Conservation (phyloP, 495 filamentous ascomycete species). For the Trypethelium eluteriae region DNA sequence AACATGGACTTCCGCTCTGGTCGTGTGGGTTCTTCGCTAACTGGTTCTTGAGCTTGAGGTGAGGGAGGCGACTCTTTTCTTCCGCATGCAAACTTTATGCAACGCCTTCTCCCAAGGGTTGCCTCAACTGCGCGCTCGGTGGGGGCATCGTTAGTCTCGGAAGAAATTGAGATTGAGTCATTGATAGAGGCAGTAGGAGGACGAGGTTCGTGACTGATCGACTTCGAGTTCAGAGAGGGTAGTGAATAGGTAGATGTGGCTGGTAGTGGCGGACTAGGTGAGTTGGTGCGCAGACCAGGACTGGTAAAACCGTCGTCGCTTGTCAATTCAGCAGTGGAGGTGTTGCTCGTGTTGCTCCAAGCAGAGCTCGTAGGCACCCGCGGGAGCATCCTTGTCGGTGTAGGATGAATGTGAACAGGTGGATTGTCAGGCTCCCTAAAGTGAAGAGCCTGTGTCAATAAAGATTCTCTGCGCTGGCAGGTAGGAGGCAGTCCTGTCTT, state of each 20-base stretch:
- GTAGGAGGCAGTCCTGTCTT: neutral
- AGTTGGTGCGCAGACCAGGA: slow-evolving; percentile 68
- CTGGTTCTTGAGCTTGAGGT: slow-evolving; percentile 23
- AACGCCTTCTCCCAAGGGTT: slow-evolving; percentile 63
- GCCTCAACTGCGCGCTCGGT: slow-evolving; percentile 35
- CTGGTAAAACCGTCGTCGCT: slow-evolving; percentile 91
- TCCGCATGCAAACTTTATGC: slow-evolving; percentile 86
- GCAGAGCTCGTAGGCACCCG: slow-evolving; percentile 54
- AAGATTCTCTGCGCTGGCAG: slow-evolving; percentile 21
- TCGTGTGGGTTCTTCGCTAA: slow-evolving; percentile 38
- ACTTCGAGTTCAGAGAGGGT: slow-evolving; percentile 30
- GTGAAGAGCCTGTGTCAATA: slow-evolving; percentile 27
- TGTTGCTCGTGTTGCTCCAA: slow-evolving; percentile 65
- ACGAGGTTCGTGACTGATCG: slow-evolving; percentile 25
- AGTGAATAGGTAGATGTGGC: slow-evolving; percentile 28
- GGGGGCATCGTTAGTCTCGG: slow-evolving; percentile 14
- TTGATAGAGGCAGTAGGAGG: slow-evolving; percentile 28
- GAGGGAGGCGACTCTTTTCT: slow-evolving; percentile 37
- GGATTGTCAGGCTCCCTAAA: slow-evolving; percentile 23
- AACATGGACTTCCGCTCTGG: slow-evolving; percentile 41
- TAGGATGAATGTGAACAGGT: slow-evolving; percentile 14
- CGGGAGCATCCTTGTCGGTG: slow-evolving; percentile 20
- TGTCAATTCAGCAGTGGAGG: slow-evolving; percentile 79
- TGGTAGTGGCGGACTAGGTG: slow-evolving; percentile 75
- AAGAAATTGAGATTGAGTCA: slow-evolving; percentile 25